Conservation (phyloP, 108 stramenopile species). For the Cyclotella distinguenda region DNA sequence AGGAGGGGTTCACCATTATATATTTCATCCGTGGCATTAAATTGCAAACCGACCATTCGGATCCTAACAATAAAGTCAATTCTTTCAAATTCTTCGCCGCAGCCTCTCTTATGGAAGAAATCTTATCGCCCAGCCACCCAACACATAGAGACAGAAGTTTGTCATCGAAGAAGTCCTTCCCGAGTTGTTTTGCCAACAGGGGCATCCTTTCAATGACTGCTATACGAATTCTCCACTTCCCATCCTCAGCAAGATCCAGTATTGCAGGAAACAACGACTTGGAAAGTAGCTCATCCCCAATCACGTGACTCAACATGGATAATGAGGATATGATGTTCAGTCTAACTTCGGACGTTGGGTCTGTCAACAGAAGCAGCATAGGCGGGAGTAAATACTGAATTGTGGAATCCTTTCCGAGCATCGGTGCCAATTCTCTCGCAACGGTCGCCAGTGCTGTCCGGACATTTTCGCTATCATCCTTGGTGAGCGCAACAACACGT, state of each 20-base stretch:
- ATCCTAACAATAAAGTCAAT: slow-evolving; percentile 87
- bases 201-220: slow-evolving; percentile 96
- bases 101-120: slow-evolving; percentile 89
- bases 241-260: slow-evolving; percentile 93
- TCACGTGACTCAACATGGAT: slow-evolving; percentile 89
- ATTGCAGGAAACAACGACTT: slow-evolving; percentile 96
- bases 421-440: slow-evolving; percentile 91
- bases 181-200: slow-evolving; percentile 91
- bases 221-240: slow-evolving; percentile 94
- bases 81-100: slow-evolving; percentile 88
- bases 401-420: slow-evolving; percentile 86
- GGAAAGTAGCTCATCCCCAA: slow-evolving; percentile 92
- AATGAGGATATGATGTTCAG: slow-evolving; percentile 95
- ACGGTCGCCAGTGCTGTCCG: slow-evolving; percentile 89
- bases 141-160: slow-evolving; percentile 85
- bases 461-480: slow-evolving; percentile 89
- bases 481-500: slow-evolving; percentile 71
- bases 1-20: slow-evolving; percentile 71
- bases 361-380: slow-evolving; percentile 90
- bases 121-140: slow-evolving; percentile 92
- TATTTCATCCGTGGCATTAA: slow-evolving; percentile 86
- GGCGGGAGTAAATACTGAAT: slow-evolving; percentile 91
- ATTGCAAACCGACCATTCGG: slow-evolving; percentile 86
- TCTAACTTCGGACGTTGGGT: slow-evolving; percentile 91
- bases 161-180: slow-evolving; percentile 85